Conservation (phyloP, 768 basidiomycete genomes). For the Gelatoporia subvermispora region DNA sequence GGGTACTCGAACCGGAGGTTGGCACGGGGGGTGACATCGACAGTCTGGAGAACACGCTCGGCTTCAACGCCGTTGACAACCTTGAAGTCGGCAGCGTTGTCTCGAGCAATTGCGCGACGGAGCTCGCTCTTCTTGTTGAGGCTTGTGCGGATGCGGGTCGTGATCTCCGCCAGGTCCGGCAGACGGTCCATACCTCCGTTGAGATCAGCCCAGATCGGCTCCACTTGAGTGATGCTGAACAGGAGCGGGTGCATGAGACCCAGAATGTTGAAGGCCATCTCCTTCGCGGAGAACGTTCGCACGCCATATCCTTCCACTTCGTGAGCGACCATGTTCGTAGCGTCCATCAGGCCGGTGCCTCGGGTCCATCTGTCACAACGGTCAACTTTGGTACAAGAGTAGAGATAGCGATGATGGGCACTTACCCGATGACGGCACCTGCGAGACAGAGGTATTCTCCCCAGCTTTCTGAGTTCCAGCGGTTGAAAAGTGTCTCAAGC, state of each 20-base stretch:
- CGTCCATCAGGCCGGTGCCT: constrained; percentile 94
- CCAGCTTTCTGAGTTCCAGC: constrained; percentile 98
- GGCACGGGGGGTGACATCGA: constrained; percentile 91
- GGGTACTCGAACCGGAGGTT: constrained; percentile 99
- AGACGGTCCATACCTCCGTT: constrained; percentile 98
- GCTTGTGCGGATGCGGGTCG: constrained; percentile 74
- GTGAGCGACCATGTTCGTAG: constrained; percentile 91
- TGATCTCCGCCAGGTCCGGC: constrained; percentile 90
- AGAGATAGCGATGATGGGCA: constrained; percentile 6
- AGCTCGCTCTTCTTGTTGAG: constrained; percentile 87
- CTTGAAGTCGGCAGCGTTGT: constrained; percentile 96
- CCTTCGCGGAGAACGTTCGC: constrained; percentile 97
- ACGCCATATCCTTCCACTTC: constrained; percentile 91
- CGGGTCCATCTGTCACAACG: constrained; percentile 77
- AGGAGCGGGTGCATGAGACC: constrained; percentile 98
- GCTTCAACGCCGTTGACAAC: constrained; percentile 84
- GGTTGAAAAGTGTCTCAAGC: constrained; percentile 95
- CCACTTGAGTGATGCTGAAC: constrained; percentile 98
- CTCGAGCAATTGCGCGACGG: constrained; percentile 87
- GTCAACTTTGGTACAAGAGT: constrained; percentile 3
- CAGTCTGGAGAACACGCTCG: constrained; percentile 87
- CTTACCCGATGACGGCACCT: constrained; percentile 95
- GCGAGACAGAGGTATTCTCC: constrained; percentile 97
- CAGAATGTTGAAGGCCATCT: constrained; percentile 99
- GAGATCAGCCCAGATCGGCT: constrained; percentile 98